A percentile compares a stretch with the other conserved stretches of the same genome.
These are phyloP conservation scores for Fomes fomentarius DNA, from an alignment of 1,284 basidiomycete species.

Conservation along the genomic window DNA sequence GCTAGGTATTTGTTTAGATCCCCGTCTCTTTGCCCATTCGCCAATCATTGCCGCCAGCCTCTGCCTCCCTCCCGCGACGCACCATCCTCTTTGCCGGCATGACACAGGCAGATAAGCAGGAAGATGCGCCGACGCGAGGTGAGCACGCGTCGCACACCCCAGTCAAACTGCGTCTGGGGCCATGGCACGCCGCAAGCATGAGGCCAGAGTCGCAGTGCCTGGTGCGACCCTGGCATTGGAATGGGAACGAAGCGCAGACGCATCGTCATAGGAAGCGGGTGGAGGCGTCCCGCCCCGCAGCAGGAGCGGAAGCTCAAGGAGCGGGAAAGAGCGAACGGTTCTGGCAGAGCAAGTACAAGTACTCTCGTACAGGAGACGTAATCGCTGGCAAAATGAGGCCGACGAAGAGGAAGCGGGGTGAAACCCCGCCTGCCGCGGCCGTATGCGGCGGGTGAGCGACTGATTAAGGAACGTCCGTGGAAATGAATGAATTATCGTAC, in stretches of 20 bases:
- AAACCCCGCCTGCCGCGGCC: constrained; percentile 7
- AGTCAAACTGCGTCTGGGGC: not conserved
- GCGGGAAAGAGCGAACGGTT: not conserved
- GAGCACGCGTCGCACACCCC: not conserved
- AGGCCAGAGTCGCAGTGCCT: too few relatives aligned
- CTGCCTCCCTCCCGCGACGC: constrained; percentile 1
- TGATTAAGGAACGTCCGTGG: constrained; percentile 15
- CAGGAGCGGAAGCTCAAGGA: not conserved
- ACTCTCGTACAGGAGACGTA: constrained; percentile 23
- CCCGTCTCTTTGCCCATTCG: not conserved
- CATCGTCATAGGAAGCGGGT: not conserved
- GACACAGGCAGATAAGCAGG: not conserved
- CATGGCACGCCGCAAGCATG: not conserved
- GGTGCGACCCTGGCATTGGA: too few relatives aligned
- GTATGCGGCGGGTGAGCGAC: constrained; percentile 1
- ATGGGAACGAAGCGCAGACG: not conserved
- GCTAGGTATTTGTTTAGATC: not conserved
- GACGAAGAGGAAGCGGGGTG: constrained; percentile 3
- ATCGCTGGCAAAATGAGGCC: constrained; percentile 7
- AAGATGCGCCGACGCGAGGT: not conserved
- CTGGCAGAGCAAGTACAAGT: not conserved
- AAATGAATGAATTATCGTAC: too few relatives aligned
- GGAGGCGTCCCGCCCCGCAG: not conserved
- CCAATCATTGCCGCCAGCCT: not conserved
- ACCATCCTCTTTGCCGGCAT: not conserved